A percentile compares a stretch with the other conserved stretches of the same genome.
phyloP scores from a whole-genome alignment of 371 early-diverging fungal genomes.

The Mortierella sp. region DNA sequence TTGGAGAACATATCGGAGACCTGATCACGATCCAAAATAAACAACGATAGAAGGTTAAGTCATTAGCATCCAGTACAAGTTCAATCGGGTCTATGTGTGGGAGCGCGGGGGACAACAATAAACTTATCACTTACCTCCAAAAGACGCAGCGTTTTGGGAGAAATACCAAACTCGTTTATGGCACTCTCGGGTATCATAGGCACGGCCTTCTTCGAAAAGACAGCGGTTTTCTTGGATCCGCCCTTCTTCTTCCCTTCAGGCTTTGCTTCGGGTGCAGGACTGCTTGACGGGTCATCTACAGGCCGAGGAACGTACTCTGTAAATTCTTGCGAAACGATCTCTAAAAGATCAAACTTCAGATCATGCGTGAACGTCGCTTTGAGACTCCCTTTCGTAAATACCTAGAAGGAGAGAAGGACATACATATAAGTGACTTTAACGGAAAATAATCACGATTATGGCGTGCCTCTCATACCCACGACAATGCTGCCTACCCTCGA shows the following conservation, averaged over 20 bases:
- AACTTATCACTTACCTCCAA: conserved; percentile 27
- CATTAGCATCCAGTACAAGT: neutral
- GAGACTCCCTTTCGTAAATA: conserved; percentile 32
- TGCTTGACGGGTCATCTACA: conserved; percentile 16
- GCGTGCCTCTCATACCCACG: no score
- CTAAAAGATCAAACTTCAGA: conserved; percentile 36
- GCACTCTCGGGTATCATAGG: conserved; percentile 34
- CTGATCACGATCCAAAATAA: conserved; percentile 12
- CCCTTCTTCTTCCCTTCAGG: conserved; percentile 38
- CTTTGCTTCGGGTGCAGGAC: conserved; percentile 23
- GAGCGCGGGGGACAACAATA: neutral
- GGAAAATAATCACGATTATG: no score
- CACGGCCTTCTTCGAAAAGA: conserved; percentile 10
- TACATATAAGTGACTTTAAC: neutral
- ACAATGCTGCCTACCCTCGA: conserved; percentile 21
- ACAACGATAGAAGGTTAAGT: neutral
- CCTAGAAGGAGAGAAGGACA: conserved; percentile 6
- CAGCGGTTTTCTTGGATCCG: conserved; percentile 16
- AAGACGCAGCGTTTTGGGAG: conserved; percentile 26
- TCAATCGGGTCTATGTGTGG: neutral
- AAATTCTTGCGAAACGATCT: conserved; percentile 25
- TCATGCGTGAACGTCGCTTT: conserved; percentile 40
- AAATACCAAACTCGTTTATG: conserved; percentile 47
- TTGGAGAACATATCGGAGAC: conserved; percentile 36
- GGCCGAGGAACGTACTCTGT: conserved; percentile 32